Percentiles rank a stretch among this genome's conserved stretches.
phyloP scores from a whole-genome alignment of 2,329 filamentous ascomycete genomes.

The Phyllosticta citriasiana region DNA sequence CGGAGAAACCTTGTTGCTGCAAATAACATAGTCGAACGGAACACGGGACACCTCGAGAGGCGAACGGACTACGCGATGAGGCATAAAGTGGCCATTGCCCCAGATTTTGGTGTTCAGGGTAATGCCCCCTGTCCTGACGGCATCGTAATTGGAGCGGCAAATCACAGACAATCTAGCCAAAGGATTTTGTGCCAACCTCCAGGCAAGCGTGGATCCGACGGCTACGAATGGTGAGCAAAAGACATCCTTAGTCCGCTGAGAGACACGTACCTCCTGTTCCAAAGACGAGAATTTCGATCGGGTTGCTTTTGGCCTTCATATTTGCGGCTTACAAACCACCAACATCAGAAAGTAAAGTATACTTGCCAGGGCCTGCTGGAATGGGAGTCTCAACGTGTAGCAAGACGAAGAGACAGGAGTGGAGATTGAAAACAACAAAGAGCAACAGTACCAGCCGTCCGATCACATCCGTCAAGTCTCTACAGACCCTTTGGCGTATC shows the following conservation, averaged over 20 bases:
- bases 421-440: slow-evolving; percentile 2
- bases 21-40: slow-evolving; percentile 16
- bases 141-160: slow-evolving; percentile 16
- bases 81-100: slow-evolving; percentile 15
- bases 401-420: neutral
- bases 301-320: slow-evolving; percentile 1
- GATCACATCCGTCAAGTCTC: neutral
- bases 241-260: neutral
- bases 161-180: slow-evolving; percentile 15
- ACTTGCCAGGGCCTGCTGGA: neutral
- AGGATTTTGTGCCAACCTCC: slow-evolving; percentile 16
- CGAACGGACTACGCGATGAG: slow-evolving; percentile 13
- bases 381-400: neutral
- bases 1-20: slow-evolving; percentile 16
- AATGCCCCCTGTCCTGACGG: slow-evolving; percentile 12
- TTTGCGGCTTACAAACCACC: neutral
- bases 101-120: slow-evolving; percentile 14
- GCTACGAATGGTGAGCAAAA: slow-evolving; percentile 7
- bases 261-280: slow-evolving; percentile 7
- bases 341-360: neutral
- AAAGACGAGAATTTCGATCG: slow-evolving; percentile 8
- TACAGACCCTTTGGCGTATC: neutral
- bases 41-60: slow-evolving; percentile 6
- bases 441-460: neutral
- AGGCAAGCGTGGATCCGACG: slow-evolving; percentile 17